Base-by-base conservation (phyloP, 2,329 filamentous ascomycete genomes). In the Cladosporium sp. region DNA sequence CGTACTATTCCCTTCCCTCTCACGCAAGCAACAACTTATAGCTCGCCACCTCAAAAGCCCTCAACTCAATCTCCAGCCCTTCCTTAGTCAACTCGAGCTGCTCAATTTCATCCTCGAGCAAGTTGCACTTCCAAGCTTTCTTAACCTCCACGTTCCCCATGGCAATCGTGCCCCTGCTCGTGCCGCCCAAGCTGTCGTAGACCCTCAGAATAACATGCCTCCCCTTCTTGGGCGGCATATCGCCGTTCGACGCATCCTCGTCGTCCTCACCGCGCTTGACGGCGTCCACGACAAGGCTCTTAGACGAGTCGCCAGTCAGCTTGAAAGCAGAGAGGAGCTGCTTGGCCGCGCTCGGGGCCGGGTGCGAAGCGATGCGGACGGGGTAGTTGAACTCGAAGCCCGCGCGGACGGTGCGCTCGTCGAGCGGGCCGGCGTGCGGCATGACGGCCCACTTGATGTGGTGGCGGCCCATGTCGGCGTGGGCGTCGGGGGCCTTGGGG, bases 351-450 rank as follows among this genome's bases (percentile, higher is more conserved):
- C 52, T 58, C 64, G 71, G 35, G 2, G 59, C 51, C 1, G 66
- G 55, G 45, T 68, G 62, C 9, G 72, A 69, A 44, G 82, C 71
- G 9, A 85, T 67, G 49, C 77, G 77, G 58, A 95, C 72, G 0
- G 90, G 89, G 59, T 86, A 88, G 71, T 97, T 96, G 77, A 97
- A 95, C 60, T 92, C 87, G 68, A 86, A 91, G 0, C 87, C 92
- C 10, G 90, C 87, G 54, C 85, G 84, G 42, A 97, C 82, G 1
- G 90, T 95, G 14, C 79, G 77, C 35, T 84, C 74, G 43, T 85
- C 82, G 4, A 97, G 77, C 1, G 77, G 70, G 2, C 90, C 91
- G 19, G 78, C 68, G 69, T 97, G 92, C 2, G 92, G 92, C 60
- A 96, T 77, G 60, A 97, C 90, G 18, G 89, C 91, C 80, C 92